Conservation (phyloP, 768 basidiomycete species). For the Termitomyces sp. region DNA sequence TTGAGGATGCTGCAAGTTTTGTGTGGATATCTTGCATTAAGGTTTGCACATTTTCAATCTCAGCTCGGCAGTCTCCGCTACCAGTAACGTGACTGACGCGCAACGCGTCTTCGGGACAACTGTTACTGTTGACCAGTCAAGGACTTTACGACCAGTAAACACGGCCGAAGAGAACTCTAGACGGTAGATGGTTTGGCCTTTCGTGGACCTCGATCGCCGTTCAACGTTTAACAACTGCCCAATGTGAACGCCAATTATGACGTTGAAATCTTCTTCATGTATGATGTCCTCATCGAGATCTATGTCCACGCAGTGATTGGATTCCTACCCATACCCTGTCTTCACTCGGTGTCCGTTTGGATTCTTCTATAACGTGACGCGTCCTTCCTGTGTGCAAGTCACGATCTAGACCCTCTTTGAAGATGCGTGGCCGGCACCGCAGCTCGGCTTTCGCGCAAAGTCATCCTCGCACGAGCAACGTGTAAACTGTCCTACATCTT, state of each 20-base stretch:
- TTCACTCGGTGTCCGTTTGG: background rate
- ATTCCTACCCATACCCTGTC: too few species aligned
- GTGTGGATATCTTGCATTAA: conserved; percentile 56
- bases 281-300: background rate
- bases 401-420: background rate
- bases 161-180: background rate
- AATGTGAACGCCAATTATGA: background rate
- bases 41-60: conserved; percentile 38
- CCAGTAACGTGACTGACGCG: conserved; percentile 7
- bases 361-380: conserved; percentile 1
- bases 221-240: too few species aligned
- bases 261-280: background rate
- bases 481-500: background rate
- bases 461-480: conserved; percentile 8
- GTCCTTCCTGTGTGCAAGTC: background rate
- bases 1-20: conserved; percentile 41
- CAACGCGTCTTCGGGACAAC: too few species aligned
- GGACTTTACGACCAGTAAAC: too few species aligned
- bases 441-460: conserved; percentile 6
- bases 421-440: conserved; percentile 7
- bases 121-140: too few species aligned
- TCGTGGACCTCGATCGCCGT: background rate
- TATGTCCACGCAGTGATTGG: background rate
- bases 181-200: background rate
- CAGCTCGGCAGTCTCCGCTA: conserved; percentile 33